Conservation (phyloP, 805 yeast species). For the Wickerhamiella occidentalis region DNA sequence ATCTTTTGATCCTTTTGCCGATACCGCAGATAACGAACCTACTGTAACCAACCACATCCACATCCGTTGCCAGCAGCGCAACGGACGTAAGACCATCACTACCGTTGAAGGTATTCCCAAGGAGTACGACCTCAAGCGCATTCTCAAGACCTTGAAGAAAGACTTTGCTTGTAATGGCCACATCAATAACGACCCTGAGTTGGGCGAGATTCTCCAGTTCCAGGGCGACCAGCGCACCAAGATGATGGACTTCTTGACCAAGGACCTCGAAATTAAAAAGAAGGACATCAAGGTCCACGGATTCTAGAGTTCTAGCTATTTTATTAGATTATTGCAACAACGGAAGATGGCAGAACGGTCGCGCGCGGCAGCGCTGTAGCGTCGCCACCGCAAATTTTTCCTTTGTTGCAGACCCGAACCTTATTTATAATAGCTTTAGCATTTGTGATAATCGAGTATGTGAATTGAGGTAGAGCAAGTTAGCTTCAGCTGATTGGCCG, state of each 20-base stretch:
- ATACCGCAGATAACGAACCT: slow-evolving; percentile 97
- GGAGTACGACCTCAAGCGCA: slow-evolving; percentile 90
- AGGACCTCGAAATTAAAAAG: slow-evolving; percentile 81
- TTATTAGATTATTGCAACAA: slow-evolving; percentile 2
- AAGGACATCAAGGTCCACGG: slow-evolving; percentile 97
- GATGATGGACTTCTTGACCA: slow-evolving; percentile 81
- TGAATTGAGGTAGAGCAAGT: too few species aligned
- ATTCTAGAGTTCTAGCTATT: slow-evolving; percentile 38
- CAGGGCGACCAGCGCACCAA: slow-evolving; percentile 99
- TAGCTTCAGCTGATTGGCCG: too few species aligned
- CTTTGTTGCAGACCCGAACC: too few species aligned
- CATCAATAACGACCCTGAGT: slow-evolving; percentile 88
- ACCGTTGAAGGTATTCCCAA: slow-evolving; percentile 96
- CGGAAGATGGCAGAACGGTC: not conserved
- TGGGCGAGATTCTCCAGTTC: slow-evolving; percentile 93
- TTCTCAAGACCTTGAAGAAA: slow-evolving; percentile 85
- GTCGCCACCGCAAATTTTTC: too few species aligned
- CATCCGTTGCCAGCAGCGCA: slow-evolving; percentile 97
- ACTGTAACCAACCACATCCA: slow-evolving; percentile 93
- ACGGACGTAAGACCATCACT: slow-evolving; percentile 96
- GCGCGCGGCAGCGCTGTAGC: too few species aligned
- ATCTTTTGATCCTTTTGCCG: slow-evolving; percentile 85
- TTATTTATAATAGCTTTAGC: not conserved
- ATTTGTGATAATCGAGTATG: too few species aligned
- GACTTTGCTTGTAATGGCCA: slow-evolving; percentile 99